Evolutionary conservation across 2,329 filamentous ascomycete species (phyloP), one percentile per base, ranked within the genome.

Genomic region (Verticillium nonalfalfae): DNA sequence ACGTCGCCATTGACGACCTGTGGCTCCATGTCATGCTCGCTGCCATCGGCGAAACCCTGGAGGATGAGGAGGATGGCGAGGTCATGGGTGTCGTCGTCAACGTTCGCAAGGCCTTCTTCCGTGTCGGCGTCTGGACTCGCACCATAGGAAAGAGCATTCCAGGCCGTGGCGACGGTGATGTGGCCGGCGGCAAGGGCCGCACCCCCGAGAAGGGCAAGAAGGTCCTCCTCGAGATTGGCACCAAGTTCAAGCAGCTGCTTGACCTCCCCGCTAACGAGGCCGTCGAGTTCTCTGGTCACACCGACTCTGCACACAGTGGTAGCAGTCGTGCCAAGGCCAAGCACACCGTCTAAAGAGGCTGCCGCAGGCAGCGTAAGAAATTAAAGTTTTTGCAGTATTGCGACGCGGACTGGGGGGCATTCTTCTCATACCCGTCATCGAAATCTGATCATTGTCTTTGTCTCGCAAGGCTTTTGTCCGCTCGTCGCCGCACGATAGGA

Each of bases 21-120:
- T 99, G 95, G 95, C 87, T 99, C 63, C 91, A 98, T 76, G 91
- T 96, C 65, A 97, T 99, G 88, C 89, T 99, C 69, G 88, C 90
- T 36, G 95, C 93, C 61, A 98, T 99, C 68, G 95, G 95, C 72
- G 96, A 99, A 84, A 98, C 94, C 33, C 90, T 99, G 60, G 95
- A 99, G 81, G 89, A 91, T 50, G 93, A 97, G 73, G 89, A 89
- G 38, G 95, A 98, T 73, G 93, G 93, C 69, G 96, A 99, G 78
- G 90, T 99, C 75, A 98, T 98, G 95, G 95, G 95, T 66, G 96
- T 99, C 38, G 95, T 99, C 33, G 93, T 98, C 81, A 99, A 99
- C 78, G 94, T 99, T 63, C 90, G 95, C 77, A 97, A 97, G 82
- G 93, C 90, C 59, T 98, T 99, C 81, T 99, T 93, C 85, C 91